These are phyloP conservation scores for Ophiostoma perfectum DNA, from an alignment of 2,329 filamentous ascomycete species.

Conservation along the genomic window DNA sequence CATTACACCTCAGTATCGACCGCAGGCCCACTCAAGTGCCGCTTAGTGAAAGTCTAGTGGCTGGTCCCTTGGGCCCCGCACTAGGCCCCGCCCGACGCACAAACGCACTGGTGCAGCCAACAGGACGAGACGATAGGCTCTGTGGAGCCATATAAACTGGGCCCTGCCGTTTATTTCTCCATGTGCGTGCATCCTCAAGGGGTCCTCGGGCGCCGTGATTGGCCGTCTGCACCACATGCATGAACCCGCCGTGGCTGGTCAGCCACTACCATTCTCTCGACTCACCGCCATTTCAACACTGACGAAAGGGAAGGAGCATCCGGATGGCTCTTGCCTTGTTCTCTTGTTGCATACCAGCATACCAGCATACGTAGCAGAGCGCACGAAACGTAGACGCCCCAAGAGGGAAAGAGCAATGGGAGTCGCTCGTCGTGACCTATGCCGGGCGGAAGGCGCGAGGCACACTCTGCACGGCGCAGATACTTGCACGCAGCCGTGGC, in stretches of 20 bases:
- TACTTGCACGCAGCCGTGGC: not conserved
- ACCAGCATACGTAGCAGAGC: not conserved
- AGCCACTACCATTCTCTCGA: conserved; percentile 23
- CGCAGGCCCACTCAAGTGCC: not conserved
- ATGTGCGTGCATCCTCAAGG: conserved; percentile 24
- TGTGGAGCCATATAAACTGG: conserved; percentile 2
- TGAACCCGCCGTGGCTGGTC: conserved; percentile 27
- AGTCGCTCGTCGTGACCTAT: not conserved
- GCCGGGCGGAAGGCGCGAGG: not conserved
- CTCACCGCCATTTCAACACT: conserved; percentile 26
- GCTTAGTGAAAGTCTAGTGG: not conserved
- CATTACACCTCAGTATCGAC: not conserved
- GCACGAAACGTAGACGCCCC: not conserved
- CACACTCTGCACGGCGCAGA: not conserved
- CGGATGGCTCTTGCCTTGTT: conserved; percentile 11
- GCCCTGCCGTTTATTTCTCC: conserved; percentile 23
- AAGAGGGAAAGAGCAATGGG: not conserved
- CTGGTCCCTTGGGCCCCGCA: conserved; percentile 7
- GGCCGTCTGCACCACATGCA: conserved; percentile 23
- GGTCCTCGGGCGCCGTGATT: conserved; percentile 18
- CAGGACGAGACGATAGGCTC: not conserved
- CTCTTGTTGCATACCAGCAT: not conserved
- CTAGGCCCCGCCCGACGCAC: conserved; percentile 22
- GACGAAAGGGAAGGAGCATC: conserved; percentile 2
- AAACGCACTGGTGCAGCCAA: not conserved